phyloP scores from a whole-genome alignment of 495 filamentous ascomycete species.

The Penicillium maclennaniae region DNA sequence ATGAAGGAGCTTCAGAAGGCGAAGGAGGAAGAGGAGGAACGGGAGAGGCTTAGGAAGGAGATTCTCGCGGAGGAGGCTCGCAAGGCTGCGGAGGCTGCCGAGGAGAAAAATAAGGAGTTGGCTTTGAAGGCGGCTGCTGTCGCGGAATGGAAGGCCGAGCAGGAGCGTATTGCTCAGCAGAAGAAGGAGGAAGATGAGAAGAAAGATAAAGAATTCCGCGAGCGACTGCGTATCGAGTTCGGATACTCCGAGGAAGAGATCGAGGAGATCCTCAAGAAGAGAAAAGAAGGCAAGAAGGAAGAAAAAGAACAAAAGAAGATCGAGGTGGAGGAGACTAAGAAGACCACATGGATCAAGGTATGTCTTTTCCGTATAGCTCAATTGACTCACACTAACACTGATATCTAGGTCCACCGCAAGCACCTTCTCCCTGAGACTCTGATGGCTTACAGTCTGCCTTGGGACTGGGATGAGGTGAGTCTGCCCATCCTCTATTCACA shows the following conservation, averaged over 20 bases:
- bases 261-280: conserved; percentile 54
- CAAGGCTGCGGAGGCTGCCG: conserved; percentile 31
- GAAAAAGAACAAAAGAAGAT: conserved; percentile 46
- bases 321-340: conserved; percentile 44
- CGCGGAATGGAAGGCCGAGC: conserved; percentile 55
- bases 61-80: conserved; percentile 35
- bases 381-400: conserved; percentile 11
- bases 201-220: conserved; percentile 48
- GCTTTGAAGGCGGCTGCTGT: conserved; percentile 50
- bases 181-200: conserved; percentile 32
- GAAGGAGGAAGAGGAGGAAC: conserved; percentile 44
- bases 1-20: conserved; percentile 33
- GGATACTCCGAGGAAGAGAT: conserved; percentile 47
- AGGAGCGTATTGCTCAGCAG: conserved; percentile 34
- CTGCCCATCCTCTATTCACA: neutral
- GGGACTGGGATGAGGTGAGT: conserved; percentile 50
- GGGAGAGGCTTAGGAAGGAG: conserved; percentile 35
- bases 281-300: conserved; percentile 48
- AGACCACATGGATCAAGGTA: conserved; percentile 53
- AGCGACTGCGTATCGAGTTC: conserved; percentile 35
- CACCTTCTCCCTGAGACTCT: conserved; percentile 49
- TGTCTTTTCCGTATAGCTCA: neutral
- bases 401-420: conserved; percentile 42
- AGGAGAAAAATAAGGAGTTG: conserved; percentile 43
- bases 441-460: conserved; percentile 44